Base-by-base conservation (phyloP, 805 yeast genomes). In the Ogataea glucozyma region DNA sequence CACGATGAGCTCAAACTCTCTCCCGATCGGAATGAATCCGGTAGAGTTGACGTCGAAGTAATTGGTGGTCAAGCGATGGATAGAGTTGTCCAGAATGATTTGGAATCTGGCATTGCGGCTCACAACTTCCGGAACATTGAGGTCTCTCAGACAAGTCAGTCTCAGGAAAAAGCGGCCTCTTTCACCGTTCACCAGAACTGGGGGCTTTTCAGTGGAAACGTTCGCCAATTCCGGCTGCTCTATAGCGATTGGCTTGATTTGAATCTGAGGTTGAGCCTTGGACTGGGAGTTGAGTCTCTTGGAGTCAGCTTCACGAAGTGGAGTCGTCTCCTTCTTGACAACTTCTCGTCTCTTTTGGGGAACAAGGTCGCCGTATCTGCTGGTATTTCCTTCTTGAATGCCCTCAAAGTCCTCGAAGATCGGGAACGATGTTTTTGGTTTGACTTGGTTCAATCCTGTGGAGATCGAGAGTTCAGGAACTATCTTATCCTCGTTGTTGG, bases 1-100 rank as follows among this genome's bases (percentile, higher is more conserved):
- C 19, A 84, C 84, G 3, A 82, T 71, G 49, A 84, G 67, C 61
- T 88, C 97, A 60, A 88, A 88, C 57, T 90, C 97, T 56, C 85
- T 88, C 36, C 75, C 75, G 40, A 87, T 65, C 18, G 65, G 46
- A 26, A 73, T 64, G 23, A 54, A 54, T 12, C 38, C 33, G 1
- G 39, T 19, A 14, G 60, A 51, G 3, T 58, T 52, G 41, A 76
- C 51, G 18, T 56, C 53, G 53, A 74, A 72, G 33, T 47, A 62
- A 19, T 60, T 62, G 0, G 96, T 88, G 26, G 81, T 76, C 36
- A 87, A 75, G 45, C 87, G 76, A 58, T 89, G 95, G 27, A 80
- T 78, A 5, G 96, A 95, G 59, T 89, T 89, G 60, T 89, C 97
- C 41, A 83, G 65, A 4, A 79, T 74, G 14, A 81, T 51, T 40